Evolutionary conservation across 228 moss, liverwort and hornwort species (phyloP), one percentile per base, ranked within the genome.

Genomic region (Sphagnum fallax): DNA sequence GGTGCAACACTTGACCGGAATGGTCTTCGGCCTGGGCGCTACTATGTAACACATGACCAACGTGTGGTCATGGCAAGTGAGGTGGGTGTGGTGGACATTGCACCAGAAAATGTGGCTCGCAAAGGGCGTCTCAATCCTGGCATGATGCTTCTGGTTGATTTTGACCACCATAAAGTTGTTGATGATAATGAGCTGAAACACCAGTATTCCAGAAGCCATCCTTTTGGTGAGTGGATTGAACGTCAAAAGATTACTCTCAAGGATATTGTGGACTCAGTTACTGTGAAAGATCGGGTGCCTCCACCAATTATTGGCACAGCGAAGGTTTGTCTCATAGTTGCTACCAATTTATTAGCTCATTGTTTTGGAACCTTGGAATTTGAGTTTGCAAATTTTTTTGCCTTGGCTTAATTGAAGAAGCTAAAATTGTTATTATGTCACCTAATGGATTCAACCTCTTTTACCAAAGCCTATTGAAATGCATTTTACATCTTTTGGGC

Each of bases 71-170:
- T 92, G 89, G 89, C 89, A 7, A 89, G 89, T 61, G 89, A 92
- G 73, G 91, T 92, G 4, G 91, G 91, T 51, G 91, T 92, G 6
- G 89, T 92, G 13, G 89, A 87, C 51, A 75, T 87, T 16, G 79
- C 70, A 57, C 87, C 91, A 11, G 80, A 87, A 53, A 89, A 92
- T 47, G 81, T 92, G 15, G 76, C 71, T 47, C 81, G 82, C 50
- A 92, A 92, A 73, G 89, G 92, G 47, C 86, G 89, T 57, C 77
- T 92, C 47, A 87, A 83, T 72, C 92, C 92, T 52, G 89, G 92
- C 52, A 89, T 85, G 79, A 92, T 92, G 92, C 70, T 89, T 66
- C 75, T 92, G 52, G 89, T 89, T 32, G 92, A 92, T 74, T 92
- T 92, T 49, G 81, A 79, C 16, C 81, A 87, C 4, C 87, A 92